Conservation (phyloP, 2,329 filamentous ascomycete species). For the Neopestalotiopsis rosae region DNA sequence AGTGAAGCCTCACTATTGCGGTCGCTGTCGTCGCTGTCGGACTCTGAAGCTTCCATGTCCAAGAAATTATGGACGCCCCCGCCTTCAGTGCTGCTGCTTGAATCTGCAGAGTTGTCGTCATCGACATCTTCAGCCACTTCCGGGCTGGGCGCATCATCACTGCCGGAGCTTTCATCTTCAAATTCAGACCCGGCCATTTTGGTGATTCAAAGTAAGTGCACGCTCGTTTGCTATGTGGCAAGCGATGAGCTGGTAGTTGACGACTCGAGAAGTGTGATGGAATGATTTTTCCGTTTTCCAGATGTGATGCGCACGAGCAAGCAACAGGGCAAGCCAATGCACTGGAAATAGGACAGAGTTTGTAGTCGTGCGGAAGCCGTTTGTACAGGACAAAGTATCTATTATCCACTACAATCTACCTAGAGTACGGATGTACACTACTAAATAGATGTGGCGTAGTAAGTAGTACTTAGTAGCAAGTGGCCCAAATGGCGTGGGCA, state of each 20-base stretch:
- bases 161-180: neutral
- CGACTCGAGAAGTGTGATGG: no score
- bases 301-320: no score
- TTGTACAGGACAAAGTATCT: no score
- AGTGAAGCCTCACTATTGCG: slow-evolving; percentile 16
- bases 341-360: no score
- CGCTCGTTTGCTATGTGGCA: neutral
- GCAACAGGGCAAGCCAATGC: no score
- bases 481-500: neutral
- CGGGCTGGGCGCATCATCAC: neutral
- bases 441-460: neutral
- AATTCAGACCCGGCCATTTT: neutral
- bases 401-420: no score
- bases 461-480: neutral
- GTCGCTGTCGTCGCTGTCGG: slow-evolving; percentile 25
- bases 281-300: no score
- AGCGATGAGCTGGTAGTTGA: neutral
- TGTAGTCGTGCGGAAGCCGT: no score
- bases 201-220: neutral
- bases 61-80: slow-evolving; percentile 27
- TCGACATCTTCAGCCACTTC: neutral
- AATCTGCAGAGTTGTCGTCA: slow-evolving; percentile 23
- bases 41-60: slow-evolving; percentile 38
- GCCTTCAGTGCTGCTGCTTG: slow-evolving; percentile 24
- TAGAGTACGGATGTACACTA: no score